Percentiles rank a stretch among this genome's conserved stretches.
Evolutionary conservation across 495 filamentous ascomycete species (phyloP).

Genomic region (Extremus antarcticus): DNA sequence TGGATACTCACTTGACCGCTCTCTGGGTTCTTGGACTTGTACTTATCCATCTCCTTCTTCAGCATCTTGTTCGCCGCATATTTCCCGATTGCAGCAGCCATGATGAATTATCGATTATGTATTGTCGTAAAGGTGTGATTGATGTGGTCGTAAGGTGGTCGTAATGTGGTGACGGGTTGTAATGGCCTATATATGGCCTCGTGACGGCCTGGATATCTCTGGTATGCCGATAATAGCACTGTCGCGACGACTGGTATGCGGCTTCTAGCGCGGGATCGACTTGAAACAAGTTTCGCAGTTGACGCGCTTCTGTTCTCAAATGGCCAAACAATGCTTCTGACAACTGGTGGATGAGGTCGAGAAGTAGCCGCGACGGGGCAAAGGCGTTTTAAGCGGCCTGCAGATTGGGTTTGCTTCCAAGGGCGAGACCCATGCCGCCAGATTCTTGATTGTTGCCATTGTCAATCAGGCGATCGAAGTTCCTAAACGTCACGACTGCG

Average conservation of each 20-base stretch:
- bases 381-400: not conserved
- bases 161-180: not conserved
- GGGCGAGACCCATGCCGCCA: no score
- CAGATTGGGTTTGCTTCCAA: not conserved
- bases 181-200: conserved; percentile 3
- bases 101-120: conserved; percentile 8
- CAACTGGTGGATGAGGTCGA: no score
- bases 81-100: conserved; percentile 29
- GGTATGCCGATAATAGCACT: conserved; percentile 7
- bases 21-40: conserved; percentile 26
- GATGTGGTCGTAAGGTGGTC: not conserved
- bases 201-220: not conserved
- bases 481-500: no score
- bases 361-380: not conserved
- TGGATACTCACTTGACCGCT: conserved; percentile 13
- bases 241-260: conserved; percentile 11
- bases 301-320: no score
- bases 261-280: not conserved
- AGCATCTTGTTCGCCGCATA: conserved; percentile 34
- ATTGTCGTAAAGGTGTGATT: not conserved
- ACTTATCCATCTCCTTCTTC: conserved; percentile 28
- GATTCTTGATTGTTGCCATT: no score
- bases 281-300: not conserved
- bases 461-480: no score
- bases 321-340: no score